Percentiles rank a stretch among this genome's conserved stretches.
phyloP scores from a whole-genome alignment of 2,329 filamentous ascomycete species.

The Trichophyton benhamiae region DNA sequence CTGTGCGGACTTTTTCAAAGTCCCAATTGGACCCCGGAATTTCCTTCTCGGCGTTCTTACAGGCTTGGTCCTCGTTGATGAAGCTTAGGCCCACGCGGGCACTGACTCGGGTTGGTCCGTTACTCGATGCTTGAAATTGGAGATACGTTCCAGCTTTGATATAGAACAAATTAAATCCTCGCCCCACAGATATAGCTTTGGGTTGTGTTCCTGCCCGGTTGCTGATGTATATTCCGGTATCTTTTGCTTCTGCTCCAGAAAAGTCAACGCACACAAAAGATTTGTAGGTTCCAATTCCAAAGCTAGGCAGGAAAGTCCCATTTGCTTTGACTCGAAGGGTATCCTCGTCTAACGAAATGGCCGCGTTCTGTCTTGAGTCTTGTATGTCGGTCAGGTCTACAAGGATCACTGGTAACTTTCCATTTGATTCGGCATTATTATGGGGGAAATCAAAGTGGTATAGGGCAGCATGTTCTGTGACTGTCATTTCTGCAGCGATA shows the following conservation, averaged over 20 bases:
- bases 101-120: slow-evolving; percentile 40
- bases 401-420: slow-evolving; percentile 46
- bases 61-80: slow-evolving; percentile 54
- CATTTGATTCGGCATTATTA: background rate
- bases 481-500: slow-evolving; percentile 54
- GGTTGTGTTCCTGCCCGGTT: slow-evolving; percentile 4
- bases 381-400: slow-evolving; percentile 55
- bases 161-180: slow-evolving; percentile 36
- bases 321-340: slow-evolving; percentile 53
- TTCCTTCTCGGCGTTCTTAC: slow-evolving; percentile 54
- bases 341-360: slow-evolving; percentile 41
- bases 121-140: slow-evolving; percentile 41
- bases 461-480: slow-evolving; percentile 51
- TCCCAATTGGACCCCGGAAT: slow-evolving; percentile 49
- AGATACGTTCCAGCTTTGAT: slow-evolving; percentile 50
- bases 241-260: slow-evolving; percentile 43
- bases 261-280: slow-evolving; percentile 59
- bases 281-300: slow-evolving; percentile 49
- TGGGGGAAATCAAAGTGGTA: slow-evolving; percentile 54
- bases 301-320: slow-evolving; percentile 52
- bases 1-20: slow-evolving; percentile 42
- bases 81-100: slow-evolving; percentile 56
- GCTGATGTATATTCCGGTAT: slow-evolving; percentile 40
- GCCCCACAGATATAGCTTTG: background rate
- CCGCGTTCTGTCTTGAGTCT: slow-evolving; percentile 42